Evolutionary conservation across 768 basidiomycete genomes (phyloP), one percentile per base, ranked within the genome.

Genomic region (Thelephora aurantiotincta): DNA sequence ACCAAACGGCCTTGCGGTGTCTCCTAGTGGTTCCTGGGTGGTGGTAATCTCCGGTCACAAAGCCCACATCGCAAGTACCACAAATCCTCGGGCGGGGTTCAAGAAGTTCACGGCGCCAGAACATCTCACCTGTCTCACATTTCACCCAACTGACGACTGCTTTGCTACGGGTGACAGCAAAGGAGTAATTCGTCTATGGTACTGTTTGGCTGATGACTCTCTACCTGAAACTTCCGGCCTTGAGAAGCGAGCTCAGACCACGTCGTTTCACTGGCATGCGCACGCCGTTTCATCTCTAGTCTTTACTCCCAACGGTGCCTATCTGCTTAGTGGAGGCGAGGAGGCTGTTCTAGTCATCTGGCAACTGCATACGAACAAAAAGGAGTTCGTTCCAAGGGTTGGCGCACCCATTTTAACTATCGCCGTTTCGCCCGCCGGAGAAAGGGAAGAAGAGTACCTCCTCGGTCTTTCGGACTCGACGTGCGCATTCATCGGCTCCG

Each of bases 281-380:
- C 94, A 98, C 60, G 77, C 90, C 3, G 87, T 98, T 14, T 80
- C 85, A 2, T 82, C 89, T 1, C 61, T 99, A 22, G 70, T 80
- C 0, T 99, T 98, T 62, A 87, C 91, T 0, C 64, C 80, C 11
- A 92, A 94, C 54, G 96, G 96, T 11, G 83, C 90, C 6, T 94
- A 96, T 61, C 65, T 99, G 14, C 65, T 98, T 43, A 93, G 87
- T 51, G 94, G 91, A 52, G 96, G 96, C 41, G 90, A 96, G 62
- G 96, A 98, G 61, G 76, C 85, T 30, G 94, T 97, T 9, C 64
- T 99, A n/a, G 93, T 98, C 35, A 82, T 94, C 50, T 99, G 96
- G 96, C 90, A 96, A 59, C 61, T 99, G 36, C 82, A 89, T 52
- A 78, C 82, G 0, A 86, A 87, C 4, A 86, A 80, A 62, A 82